A percentile compares a stretch with the other conserved stretches of the same genome.
These are phyloP conservation scores for Eruca vesicaria DNA, from an alignment of 441 rosid genomes.

Conservation along the genomic window DNA sequence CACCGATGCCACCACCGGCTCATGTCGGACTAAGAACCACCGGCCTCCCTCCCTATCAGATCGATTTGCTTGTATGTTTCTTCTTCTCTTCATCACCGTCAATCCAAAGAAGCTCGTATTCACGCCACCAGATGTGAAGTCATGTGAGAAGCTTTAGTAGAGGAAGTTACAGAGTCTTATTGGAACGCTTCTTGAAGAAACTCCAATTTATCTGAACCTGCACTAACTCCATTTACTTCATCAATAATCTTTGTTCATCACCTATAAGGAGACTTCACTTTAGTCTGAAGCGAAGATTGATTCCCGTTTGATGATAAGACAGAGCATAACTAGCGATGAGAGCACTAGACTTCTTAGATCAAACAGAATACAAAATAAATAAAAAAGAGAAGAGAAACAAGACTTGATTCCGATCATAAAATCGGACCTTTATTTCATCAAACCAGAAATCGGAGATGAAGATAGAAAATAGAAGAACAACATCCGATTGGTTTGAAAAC, in stretches of 20 bases:
- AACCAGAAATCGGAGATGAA: background rate
- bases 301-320: background rate
- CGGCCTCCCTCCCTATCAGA: background rate
- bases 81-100: background rate
- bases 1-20: background rate
- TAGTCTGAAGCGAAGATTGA: background rate
- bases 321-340: background rate
- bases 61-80: background rate
- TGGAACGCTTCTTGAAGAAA: background rate
- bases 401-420: background rate
- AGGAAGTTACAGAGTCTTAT: background rate
- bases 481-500: too few relatives aligned
- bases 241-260: background rate
- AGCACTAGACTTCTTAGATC: background rate
- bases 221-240: background rate
- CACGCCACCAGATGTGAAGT: background rate
- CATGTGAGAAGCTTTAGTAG: background rate
- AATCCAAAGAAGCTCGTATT: background rate
- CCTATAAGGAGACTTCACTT: background rate
- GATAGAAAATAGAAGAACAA: too few relatives aligned
- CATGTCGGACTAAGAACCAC: background rate
- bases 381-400: background rate
- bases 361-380: too few relatives aligned
- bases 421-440: background rate
- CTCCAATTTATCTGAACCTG: background rate